Evolutionary conservation across 441 rosid species (phyloP).

Genomic region (Euphorbia schlechtendalii): DNA sequence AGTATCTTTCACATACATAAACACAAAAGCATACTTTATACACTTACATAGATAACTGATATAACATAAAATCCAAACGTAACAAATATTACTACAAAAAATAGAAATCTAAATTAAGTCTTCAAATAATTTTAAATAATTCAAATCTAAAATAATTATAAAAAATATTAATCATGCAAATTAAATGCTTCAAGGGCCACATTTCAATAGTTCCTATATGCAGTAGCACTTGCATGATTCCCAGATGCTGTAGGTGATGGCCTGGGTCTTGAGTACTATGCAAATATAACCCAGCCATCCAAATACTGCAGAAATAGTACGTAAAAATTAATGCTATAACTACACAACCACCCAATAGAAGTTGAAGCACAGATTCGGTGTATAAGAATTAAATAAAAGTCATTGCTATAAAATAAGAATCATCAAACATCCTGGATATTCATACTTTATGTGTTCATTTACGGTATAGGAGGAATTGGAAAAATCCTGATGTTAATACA

Average conservation of each 20-base stretch:
- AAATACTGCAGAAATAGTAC: slow-evolving; percentile 45
- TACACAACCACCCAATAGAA: neutral
- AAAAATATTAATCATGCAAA: no score
- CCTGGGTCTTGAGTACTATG: slow-evolving; percentile 79
- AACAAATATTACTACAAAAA: no score
- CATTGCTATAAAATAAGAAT: neutral
- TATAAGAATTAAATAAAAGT: neutral
- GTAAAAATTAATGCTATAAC: no score
- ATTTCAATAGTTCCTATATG: slow-evolving; percentile 1
- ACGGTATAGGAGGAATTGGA: neutral
- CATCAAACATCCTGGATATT: neutral
- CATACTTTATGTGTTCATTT: neutral
- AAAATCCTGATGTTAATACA: neutral
- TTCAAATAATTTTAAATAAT: no score
- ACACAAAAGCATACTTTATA: no score
- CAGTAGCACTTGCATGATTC: neutral
- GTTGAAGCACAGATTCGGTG: neutral
- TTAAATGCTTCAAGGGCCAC: no score
- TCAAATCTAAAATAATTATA: no score
- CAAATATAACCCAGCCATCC: slow-evolving; percentile 97
- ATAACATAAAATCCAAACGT: no score
- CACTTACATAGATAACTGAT: no score
- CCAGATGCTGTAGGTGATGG: slow-evolving; percentile 21
- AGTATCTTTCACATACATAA: no score
- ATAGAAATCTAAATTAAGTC: no score